These are phyloP conservation scores for Hypoxylon rubiginosum DNA, from an alignment of 2,329 filamentous ascomycete genomes.

Conservation along the genomic window DNA sequence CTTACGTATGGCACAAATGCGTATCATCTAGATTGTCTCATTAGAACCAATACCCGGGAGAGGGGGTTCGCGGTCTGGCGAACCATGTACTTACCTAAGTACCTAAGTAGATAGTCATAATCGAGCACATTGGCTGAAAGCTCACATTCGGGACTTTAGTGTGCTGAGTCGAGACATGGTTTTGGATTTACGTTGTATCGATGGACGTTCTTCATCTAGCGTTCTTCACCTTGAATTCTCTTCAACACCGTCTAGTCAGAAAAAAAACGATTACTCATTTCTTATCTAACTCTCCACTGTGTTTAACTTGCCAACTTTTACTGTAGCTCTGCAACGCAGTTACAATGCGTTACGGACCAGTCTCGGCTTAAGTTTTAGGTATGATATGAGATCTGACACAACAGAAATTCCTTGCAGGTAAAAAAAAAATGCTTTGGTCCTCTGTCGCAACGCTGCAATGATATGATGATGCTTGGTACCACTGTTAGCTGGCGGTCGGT, in stretches of 20 bases:
- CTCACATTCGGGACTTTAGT: neutral
- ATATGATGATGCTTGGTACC: conserved; percentile 6
- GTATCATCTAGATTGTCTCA: conserved; percentile 2
- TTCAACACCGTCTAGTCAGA: neutral
- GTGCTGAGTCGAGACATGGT: conserved; percentile 9
- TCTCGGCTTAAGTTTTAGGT: conserved; percentile 16
- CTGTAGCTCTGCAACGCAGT: neutral
- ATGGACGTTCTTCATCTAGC: conserved; percentile 9
- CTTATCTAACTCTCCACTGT: neutral
- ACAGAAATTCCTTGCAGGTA: neutral
- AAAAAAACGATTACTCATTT: neutral
- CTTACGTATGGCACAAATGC: conserved; percentile 26
- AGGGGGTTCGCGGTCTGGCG: neutral
- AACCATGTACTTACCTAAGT: neutral
- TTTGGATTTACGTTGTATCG: conserved; percentile 7
- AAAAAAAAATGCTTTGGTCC: neutral
- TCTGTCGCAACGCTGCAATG: conserved; percentile 14
- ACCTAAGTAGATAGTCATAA: too few relatives aligned
- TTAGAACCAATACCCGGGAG: too few relatives aligned
- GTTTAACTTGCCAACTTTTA: too few relatives aligned
- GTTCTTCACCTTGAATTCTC: neutral
- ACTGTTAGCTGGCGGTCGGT: neutral
- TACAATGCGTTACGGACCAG: conserved; percentile 2
- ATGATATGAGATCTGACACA: conserved; percentile 20
- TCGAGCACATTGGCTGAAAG: neutral